phyloP scores from a whole-genome alignment of 129 eudicot species.

The Heracleum sosnowskyi region DNA sequence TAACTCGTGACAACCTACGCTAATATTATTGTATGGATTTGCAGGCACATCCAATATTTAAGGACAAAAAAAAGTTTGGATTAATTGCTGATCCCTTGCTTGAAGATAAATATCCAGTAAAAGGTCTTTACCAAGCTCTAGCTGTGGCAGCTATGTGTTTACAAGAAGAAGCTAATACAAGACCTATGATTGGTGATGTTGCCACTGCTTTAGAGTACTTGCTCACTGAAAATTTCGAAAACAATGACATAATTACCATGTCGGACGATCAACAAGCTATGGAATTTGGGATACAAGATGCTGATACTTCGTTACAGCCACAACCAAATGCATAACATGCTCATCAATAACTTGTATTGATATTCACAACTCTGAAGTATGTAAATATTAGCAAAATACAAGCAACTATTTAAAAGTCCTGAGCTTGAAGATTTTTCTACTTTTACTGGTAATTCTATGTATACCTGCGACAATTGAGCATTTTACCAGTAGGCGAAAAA shows the following conservation, averaged over 20 bases:
- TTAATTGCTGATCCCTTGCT: constrained; percentile 5
- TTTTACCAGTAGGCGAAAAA: background rate
- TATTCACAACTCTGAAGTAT: no score
- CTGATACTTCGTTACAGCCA: background rate
- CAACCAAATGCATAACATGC: background rate
- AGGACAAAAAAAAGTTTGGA: background rate
- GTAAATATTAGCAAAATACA: background rate
- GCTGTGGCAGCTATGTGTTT: constrained; percentile 7
- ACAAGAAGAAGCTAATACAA: background rate
- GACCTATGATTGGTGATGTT: constrained; percentile 4
- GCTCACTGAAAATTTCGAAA: background rate
- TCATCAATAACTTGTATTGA: background rate
- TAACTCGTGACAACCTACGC: constrained; percentile 46
- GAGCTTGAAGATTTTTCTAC: background rate
- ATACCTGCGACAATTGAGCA: background rate
- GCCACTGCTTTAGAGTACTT: background rate
- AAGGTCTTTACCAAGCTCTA: background rate
- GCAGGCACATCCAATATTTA: constrained; percentile 1
- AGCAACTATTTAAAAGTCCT: background rate
- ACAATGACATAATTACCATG: background rate
- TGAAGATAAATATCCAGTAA: background rate
- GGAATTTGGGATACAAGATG: background rate
- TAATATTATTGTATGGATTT: background rate
- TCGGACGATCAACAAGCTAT: background rate
- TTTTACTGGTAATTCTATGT: background rate